Evolutionary conservation across 768 basidiomycete species (phyloP).

Genomic region (Leccinellum albellum): DNA sequence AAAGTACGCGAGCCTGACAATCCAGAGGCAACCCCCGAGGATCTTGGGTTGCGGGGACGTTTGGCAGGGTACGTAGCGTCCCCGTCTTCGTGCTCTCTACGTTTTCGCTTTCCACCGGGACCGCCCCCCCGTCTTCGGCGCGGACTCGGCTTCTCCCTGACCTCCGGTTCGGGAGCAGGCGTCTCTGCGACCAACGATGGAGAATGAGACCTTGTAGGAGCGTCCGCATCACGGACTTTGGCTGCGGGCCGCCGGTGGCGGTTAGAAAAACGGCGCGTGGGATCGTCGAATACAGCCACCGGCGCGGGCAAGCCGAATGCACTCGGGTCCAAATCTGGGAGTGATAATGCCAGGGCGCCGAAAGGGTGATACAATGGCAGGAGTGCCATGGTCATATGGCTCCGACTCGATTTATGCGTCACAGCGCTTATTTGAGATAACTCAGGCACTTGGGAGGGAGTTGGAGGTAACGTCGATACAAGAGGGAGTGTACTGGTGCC

Average conservation of each 20-base stretch:
- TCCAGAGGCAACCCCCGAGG: conserved; percentile 21
- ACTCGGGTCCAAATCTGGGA: conserved; percentile 59
- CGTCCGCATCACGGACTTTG: conserved; percentile 49
- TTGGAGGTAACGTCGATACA: conserved; percentile 9
- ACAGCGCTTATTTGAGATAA: conserved; percentile 13
- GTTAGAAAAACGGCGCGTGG: conserved; percentile 39
- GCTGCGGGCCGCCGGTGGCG: conserved; percentile 46
- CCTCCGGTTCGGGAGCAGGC: conserved; percentile 24
- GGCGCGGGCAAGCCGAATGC: conserved; percentile 53
- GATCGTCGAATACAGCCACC: conserved; percentile 42
- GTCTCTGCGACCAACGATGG: conserved; percentile 9
- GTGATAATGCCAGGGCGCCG: conserved; percentile 58
- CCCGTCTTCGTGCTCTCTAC: conserved; percentile 58
- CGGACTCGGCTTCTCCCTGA: conserved; percentile 46
- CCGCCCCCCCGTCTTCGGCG: conserved; percentile 45
- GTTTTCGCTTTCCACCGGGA: conserved; percentile 46
- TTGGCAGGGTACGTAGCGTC: conserved; percentile 73
- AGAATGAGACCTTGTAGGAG: conserved; percentile 14
- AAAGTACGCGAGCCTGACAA: conserved; percentile 17
- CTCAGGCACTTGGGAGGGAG: conserved; percentile 12
- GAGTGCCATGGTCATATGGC: conserved; percentile 37
- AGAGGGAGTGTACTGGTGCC: conserved; percentile 11
- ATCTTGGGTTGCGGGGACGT: conserved; percentile 53
- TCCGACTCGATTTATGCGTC: conserved; percentile 12
- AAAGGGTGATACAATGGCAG: conserved; percentile 69